These are phyloP conservation scores for Globisporangium viniferum DNA, from an alignment of 352 stramenopile genomes.

Conservation along the genomic window DNA sequence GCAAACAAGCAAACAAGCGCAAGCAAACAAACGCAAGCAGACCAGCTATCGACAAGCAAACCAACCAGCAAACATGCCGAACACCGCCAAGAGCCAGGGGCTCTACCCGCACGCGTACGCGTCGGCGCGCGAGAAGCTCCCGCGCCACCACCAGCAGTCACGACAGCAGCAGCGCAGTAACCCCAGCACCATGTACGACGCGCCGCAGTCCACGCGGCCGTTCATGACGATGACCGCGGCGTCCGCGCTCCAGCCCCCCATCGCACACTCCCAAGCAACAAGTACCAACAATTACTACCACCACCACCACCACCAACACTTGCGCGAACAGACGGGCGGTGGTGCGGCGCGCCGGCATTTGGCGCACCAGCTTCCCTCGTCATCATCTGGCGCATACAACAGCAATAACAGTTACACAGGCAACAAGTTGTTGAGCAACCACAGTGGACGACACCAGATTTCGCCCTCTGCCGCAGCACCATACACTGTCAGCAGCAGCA, in stretches of 20 bases:
- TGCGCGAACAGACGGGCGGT: neutral
- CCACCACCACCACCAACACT: neutral
- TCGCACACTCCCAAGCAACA: neutral
- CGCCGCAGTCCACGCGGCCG: conserved; percentile 12
- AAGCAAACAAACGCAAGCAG: neutral
- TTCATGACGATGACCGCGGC: conserved; percentile 16
- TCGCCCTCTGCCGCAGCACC: neutral
- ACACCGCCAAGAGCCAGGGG: conserved; percentile 17
- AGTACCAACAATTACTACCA: neutral
- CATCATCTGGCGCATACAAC: neutral
- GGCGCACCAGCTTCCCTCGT: neutral
- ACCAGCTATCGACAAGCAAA: neutral
- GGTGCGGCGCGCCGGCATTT: neutral
- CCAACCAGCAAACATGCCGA: conserved; percentile 12
- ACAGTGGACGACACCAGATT: neutral
- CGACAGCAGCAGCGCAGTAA: neutral
- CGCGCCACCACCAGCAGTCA: neutral
- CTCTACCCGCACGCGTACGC: conserved; percentile 15
- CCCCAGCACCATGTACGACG: neutral
- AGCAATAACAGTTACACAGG: neutral
- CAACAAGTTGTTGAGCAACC: neutral
- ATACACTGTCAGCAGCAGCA: neutral
- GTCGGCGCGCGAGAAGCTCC: conserved; percentile 13
- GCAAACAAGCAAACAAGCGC: neutral
- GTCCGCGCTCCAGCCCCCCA: neutral